phyloP scores from a whole-genome alignment of 495 filamentous ascomycete genomes.

The Lasiosphaeriaceae sp. region DNA sequence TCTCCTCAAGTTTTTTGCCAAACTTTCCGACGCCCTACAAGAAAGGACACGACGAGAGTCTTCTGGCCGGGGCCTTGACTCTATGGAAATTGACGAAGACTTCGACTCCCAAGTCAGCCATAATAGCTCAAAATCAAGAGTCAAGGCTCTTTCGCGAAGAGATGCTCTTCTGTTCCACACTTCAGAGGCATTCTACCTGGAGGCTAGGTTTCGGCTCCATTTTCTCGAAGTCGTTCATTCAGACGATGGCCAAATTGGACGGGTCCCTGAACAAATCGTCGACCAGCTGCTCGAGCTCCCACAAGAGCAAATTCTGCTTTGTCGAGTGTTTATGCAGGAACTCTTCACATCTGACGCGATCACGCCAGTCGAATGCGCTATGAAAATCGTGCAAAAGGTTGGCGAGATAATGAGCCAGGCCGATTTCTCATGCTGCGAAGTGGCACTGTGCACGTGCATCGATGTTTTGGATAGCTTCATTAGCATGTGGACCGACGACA shows the following conservation, averaged over 20 bases:
- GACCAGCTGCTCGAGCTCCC: conserved; percentile 56
- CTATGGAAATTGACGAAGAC: conserved; percentile 77
- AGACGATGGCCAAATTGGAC: conserved; percentile 31
- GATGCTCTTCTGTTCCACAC: conserved; percentile 45
- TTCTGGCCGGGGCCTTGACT: conserved; percentile 40
- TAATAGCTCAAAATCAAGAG: conserved; percentile 30
- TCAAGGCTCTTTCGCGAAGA: conserved; percentile 39
- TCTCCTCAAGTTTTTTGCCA: conserved; percentile 36
- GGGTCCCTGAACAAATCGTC: conserved; percentile 44
- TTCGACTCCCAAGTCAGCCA: conserved; percentile 56
- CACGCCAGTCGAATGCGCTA: conserved; percentile 35
- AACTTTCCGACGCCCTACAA: conserved; percentile 45
- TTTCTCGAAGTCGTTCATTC: conserved; percentile 36
- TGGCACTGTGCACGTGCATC: conserved; percentile 63
- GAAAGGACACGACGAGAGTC: conserved; percentile 26
- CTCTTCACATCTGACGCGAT: conserved; percentile 44
- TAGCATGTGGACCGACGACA: conserved; percentile 56
- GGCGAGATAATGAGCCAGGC: conserved; percentile 59
- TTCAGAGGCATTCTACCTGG: conserved; percentile 45
- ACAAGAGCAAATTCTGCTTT: conserved; percentile 57
- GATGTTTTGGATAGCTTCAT: conserved; percentile 65
- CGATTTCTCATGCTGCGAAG: conserved; percentile 72
- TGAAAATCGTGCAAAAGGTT: conserved; percentile 42
- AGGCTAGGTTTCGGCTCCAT: conserved; percentile 35
- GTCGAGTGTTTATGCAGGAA: conserved; percentile 48